Percentiles rank a stretch among this genome's conserved stretches.
These are phyloP conservation scores for Handroanthus guayacan DNA, from an alignment of 257 asterid species.

Conservation along the genomic window DNA sequence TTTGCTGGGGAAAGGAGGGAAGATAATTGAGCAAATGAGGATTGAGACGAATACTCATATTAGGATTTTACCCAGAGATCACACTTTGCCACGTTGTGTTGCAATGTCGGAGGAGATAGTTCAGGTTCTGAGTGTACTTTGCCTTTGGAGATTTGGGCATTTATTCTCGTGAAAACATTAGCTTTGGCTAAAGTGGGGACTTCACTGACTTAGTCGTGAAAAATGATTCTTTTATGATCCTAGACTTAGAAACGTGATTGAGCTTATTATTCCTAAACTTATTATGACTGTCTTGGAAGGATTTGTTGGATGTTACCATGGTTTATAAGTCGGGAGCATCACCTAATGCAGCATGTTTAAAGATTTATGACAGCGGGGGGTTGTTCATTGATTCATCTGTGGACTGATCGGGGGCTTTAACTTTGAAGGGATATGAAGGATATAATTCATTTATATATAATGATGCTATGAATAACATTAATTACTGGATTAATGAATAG, in stretches of 20 bases:
- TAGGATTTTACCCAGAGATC: constrained; percentile 86
- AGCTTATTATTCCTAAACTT: background rate
- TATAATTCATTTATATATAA: background rate
- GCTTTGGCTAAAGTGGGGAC: background rate
- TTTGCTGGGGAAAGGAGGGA: constrained; percentile 95
- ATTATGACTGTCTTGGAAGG: background rate
- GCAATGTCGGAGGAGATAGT: constrained; percentile 96
- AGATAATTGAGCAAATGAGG: constrained; percentile 96
- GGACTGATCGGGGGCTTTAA: background rate
- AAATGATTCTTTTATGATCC: background rate
- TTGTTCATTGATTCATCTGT: background rate
- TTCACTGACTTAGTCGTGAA: background rate
- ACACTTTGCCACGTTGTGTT: constrained; percentile 83
- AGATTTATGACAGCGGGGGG: background rate
- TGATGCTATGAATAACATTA: background rate
- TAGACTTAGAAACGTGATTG: background rate
- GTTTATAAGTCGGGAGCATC: background rate
- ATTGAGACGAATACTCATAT: constrained; percentile 90
- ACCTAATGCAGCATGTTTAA: background rate
- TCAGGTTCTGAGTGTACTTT: constrained; percentile 67
- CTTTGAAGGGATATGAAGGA: background rate
- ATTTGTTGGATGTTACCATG: background rate
- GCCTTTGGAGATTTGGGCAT: constrained; percentile 45
- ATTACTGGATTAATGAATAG: background rate
- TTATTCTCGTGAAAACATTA: constrained; percentile 21